Base-by-base conservation (phyloP, 2,329 filamentous ascomycete genomes). In the Clathrospora elynae region DNA sequence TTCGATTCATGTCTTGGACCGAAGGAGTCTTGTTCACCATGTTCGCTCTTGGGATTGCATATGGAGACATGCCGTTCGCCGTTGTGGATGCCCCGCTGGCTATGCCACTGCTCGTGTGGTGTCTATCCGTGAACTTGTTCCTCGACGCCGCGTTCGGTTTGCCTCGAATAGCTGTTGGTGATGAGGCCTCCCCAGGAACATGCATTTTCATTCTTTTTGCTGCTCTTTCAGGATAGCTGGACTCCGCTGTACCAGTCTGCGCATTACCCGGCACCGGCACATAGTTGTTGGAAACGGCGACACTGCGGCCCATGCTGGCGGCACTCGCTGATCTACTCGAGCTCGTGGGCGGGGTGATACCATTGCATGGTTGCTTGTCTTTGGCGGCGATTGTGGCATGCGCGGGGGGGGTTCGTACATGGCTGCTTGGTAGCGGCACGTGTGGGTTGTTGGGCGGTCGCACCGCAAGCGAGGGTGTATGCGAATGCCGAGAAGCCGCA, bases 171-270 rank as follows among this genome's bases (percentile, higher is more conserved):
- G 14, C 11, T 20, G 4, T 12, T 20, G 6, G n/a, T 8, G 13
- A 13, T 10, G 26, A 3, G 25, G 11, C 16, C 3, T 2, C n/a
- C 6, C 19, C 26, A 8, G 34, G 10, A 8, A 7, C 29, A 1
- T 54, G 51, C 3, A 60, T 13, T 35, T 53, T 66, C 39, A 61
- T 52, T 37, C 61, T 57, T 39, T 68, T 68, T 7, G 44, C 41
- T 11, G 47, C 18, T 10, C 47, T 46, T 6, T 29, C 40, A n/a
- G 20, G 18, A 2, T 28, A 37, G 6, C 7, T 4, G 7, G 25
- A 13, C 11, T 18, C 35, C 4, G 20, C 10, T 34, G 26, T 8
- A 1, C 16, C 38, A 6, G 35, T 20, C 5, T 28, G 8, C 10
- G 19, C n/a, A 11, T 35, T 14, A 3, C 13, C 10, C 5, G 32